These are phyloP conservation scores for Hypoxylon sp. DNA, from an alignment of 2,329 filamentous ascomycete genomes.

Conservation along the genomic window DNA sequence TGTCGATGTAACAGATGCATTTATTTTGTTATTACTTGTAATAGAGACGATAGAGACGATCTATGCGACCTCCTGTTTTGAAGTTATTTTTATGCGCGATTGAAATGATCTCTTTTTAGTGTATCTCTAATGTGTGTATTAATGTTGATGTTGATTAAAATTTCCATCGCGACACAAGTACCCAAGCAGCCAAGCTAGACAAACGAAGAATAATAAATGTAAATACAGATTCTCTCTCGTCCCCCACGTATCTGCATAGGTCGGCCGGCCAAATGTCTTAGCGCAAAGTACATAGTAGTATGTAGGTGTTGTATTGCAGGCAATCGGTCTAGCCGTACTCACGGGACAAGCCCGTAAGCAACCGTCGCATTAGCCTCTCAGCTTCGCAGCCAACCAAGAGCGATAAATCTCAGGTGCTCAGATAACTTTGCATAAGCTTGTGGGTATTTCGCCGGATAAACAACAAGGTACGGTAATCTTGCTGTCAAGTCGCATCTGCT, in stretches of 20 bases:
- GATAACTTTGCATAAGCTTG: slow-evolving; percentile 38
- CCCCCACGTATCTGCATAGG: slow-evolving; percentile 18
- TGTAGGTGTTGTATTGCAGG: too few relatives aligned
- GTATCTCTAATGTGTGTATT: too few relatives aligned
- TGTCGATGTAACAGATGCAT: too few relatives aligned
- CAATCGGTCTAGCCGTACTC: slow-evolving; percentile 34
- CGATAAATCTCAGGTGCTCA: slow-evolving; percentile 27
- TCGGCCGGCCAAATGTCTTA: slow-evolving; percentile 23
- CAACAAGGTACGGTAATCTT: slow-evolving; percentile 28
- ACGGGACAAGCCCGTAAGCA: slow-evolving; percentile 33
- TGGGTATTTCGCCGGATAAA: slow-evolving; percentile 41
- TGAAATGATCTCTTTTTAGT: too few relatives aligned
- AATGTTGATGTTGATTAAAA: too few relatives aligned
- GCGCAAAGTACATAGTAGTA: too few relatives aligned
- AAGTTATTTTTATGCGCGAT: too few relatives aligned
- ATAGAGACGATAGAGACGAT: background rate
- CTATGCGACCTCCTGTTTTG: background rate
- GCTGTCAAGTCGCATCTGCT: slow-evolving; percentile 19
- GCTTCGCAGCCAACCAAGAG: slow-evolving; percentile 33
- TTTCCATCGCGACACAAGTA: too few relatives aligned
- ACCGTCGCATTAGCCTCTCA: slow-evolving; percentile 32
- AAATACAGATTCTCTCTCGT: slow-evolving; percentile 14
- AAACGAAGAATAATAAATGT: slow-evolving; percentile 11
- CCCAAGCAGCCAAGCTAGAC: too few relatives aligned
- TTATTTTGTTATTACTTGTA: background rate